A percentile compares a stretch with the other conserved stretches of the same genome.
These are phyloP conservation scores for Magnolia officinalis DNA, from an alignment of 164 flowering plant genomes.

Conservation along the genomic window DNA sequence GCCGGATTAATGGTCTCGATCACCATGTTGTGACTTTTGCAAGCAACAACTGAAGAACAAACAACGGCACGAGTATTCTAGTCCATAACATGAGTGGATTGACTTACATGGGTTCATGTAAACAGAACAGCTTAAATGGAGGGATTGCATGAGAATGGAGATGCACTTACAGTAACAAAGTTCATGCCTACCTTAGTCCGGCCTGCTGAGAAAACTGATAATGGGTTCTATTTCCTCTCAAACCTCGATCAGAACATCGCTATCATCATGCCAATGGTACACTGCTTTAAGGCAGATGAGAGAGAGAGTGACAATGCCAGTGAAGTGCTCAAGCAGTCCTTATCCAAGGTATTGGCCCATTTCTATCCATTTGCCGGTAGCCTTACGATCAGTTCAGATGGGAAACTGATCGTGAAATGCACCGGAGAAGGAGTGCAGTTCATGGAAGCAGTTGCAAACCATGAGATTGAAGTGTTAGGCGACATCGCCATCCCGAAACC, in stretches of 20 bases:
- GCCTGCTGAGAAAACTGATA: neutral
- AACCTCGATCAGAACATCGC: conserved; percentile 19
- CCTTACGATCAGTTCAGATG: conserved; percentile 11
- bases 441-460: conserved; percentile 24
- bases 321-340: conserved; percentile 11
- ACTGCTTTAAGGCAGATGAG: conserved; percentile 6
- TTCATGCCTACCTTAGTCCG: conserved; percentile 1
- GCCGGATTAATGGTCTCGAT: no score
- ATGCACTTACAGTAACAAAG: neutral
- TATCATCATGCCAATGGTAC: conserved; percentile 5
- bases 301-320: neutral
- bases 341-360: conserved; percentile 19
- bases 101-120: no score
- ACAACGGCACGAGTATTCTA: no score
- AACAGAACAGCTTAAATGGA: conserved; percentile 1
- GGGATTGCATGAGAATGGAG: neutral
- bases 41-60: no score
- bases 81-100: no score
- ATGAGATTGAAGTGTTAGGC: conserved; percentile 7
- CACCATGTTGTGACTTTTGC: no score
- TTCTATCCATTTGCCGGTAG: conserved; percentile 23
- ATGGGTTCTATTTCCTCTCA: conserved; percentile 13
- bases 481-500: conserved; percentile 9
- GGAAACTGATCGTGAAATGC: conserved; percentile 20
- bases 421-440: conserved; percentile 15